Evolutionary conservation across 768 basidiomycete genomes (phyloP).

Genomic region (Russula compacta): DNA sequence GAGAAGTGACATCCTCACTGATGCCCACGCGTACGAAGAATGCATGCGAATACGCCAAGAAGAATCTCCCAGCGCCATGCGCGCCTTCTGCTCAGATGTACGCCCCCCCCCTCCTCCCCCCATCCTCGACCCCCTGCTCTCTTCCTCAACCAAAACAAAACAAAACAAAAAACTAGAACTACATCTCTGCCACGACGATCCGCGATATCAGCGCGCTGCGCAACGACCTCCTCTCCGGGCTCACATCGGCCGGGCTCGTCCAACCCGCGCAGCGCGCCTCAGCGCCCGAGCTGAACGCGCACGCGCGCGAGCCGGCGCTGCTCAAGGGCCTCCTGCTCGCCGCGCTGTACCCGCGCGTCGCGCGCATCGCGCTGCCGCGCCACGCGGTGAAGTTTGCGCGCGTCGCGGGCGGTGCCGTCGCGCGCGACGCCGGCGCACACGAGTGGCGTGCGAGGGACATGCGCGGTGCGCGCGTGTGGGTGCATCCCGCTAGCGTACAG

Average conservation of each 20-base stretch:
- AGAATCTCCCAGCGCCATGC: constrained; percentile 38
- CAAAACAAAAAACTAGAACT: constrained; percentile 51
- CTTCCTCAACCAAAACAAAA: too few relatives aligned
- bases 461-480: constrained; percentile 52
- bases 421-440: constrained; percentile 74
- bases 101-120: not conserved
- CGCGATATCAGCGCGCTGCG: constrained; percentile 74
- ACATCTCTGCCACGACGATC: constrained; percentile 64
- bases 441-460: constrained; percentile 81
- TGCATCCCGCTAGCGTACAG: constrained; percentile 76
- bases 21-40: constrained; percentile 65
- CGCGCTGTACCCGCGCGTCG: constrained; percentile 80
- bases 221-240: constrained; percentile 63
- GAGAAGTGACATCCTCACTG: constrained; percentile 81
- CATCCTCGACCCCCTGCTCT: not conserved
- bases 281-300: constrained; percentile 48
- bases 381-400: constrained; percentile 77
- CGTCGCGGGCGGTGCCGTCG: constrained; percentile 73
- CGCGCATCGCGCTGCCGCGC: constrained; percentile 62
- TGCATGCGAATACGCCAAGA: constrained; percentile 42
- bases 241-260: constrained; percentile 64
- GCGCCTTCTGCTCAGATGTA: constrained; percentile 67
- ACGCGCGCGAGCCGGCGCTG: constrained; percentile 60
- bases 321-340: constrained; percentile 80
- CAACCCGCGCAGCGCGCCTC: constrained; percentile 37